These are phyloP conservation scores for Paramecium tetraurelia DNA, from an alignment of 73 alveolate species.

Conservation along the genomic window DNA sequence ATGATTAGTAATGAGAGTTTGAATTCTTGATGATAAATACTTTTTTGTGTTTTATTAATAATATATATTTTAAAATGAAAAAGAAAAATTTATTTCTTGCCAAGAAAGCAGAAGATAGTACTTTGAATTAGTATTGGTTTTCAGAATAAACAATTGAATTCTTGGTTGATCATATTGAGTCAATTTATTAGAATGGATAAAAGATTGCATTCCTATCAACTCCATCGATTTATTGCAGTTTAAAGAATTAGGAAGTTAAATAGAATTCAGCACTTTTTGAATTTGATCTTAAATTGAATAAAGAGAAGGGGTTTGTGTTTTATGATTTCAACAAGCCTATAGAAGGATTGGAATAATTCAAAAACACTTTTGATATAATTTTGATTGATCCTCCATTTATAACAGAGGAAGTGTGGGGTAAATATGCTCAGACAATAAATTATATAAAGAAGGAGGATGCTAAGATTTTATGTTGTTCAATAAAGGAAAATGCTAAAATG, in stretches of 20 bases:
- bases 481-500: slow-evolving; percentile 87
- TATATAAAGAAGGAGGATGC: slow-evolving; percentile 74
- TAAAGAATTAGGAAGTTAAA: slow-evolving; percentile 71
- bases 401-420: slow-evolving; percentile 92
- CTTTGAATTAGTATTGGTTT: slow-evolving; percentile 91
- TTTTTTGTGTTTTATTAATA: not conserved
- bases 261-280: slow-evolving; percentile 76
- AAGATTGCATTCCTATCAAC: slow-evolving; percentile 88
- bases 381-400: slow-evolving; percentile 96
- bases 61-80: not conserved
- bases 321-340: slow-evolving; percentile 91
- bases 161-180: slow-evolving; percentile 74
- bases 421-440: slow-evolving; percentile 81
- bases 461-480: slow-evolving; percentile 80
- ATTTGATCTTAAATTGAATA: slow-evolving; percentile 80
- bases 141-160: slow-evolving; percentile 85
- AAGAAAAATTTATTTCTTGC: slow-evolving; percentile 78
- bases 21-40: not conserved
- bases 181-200: slow-evolving; percentile 47
- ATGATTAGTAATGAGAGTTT: not conserved
- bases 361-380: slow-evolving; percentile 79
- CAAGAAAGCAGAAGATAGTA: slow-evolving; percentile 80
- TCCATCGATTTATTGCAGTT: slow-evolving; percentile 86
- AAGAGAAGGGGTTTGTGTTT: slow-evolving; percentile 84
- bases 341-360: slow-evolving; percentile 70